These are phyloP conservation scores for Pichia californica DNA, from an alignment of 805 yeast genomes.

Conservation along the genomic window DNA sequence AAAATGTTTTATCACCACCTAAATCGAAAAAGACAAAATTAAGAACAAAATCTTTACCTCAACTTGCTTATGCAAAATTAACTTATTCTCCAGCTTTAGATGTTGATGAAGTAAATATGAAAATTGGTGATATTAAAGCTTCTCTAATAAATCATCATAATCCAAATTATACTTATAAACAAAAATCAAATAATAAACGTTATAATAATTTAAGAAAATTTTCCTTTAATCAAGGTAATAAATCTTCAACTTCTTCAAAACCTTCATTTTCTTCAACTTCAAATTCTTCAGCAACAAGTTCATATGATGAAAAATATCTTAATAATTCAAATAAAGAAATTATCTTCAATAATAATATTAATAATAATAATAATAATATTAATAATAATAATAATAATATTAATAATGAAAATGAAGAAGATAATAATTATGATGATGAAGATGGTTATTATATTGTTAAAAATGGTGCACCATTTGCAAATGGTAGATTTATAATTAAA, in stretches of 20 bases:
- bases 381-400: constrained; percentile 16
- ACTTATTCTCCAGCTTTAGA: constrained; percentile 30
- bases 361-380: not conserved
- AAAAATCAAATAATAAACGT: constrained; percentile 4
- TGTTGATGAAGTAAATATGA: constrained; percentile 30
- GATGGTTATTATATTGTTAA: constrained; percentile 70
- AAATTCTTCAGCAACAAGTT: constrained; percentile 16
- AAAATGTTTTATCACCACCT: not conserved
- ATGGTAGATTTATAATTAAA: constrained; percentile 58
- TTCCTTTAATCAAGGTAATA: constrained; percentile 17
- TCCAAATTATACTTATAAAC: constrained; percentile 25
- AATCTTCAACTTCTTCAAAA: constrained; percentile 4
- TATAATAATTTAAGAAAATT: constrained; percentile 16
- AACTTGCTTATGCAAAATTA: constrained; percentile 42
- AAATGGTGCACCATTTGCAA: constrained; percentile 58
- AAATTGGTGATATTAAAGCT: constrained; percentile 38
- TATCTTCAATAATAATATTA: not conserved
- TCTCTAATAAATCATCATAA: constrained; percentile 20
- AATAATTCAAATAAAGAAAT: constrained; percentile 1
- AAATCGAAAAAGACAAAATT: constrained; percentile 25
- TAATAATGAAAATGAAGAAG: constrained; percentile 13
- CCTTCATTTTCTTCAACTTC: constrained; percentile 5
- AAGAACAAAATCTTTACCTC: constrained; percentile 50
- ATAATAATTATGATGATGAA: constrained; percentile 46
- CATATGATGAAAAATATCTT: constrained; percentile 6